Base-by-base conservation (phyloP, 108 stramenopile genomes). In the Nitzschia sp. region DNA sequence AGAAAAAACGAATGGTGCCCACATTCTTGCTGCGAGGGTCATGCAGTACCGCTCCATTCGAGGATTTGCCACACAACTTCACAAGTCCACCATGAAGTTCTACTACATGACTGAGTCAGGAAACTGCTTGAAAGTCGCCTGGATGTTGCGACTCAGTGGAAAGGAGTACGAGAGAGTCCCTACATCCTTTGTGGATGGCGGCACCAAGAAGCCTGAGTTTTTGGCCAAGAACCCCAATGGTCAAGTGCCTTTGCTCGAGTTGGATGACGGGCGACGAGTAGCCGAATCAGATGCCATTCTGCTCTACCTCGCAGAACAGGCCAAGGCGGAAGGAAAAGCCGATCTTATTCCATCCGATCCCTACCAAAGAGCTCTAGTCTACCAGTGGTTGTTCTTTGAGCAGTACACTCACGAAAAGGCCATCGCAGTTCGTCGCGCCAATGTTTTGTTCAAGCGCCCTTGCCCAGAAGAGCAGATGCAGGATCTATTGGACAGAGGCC, bases 381-480 rank as follows among this genome's bases (percentile, higher is more conserved):
- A 48, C 46, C 58, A 63, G 24, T 63, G 62, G 62, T 17, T 63
- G 46, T 63, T 63, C 62, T 63, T 63, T 50, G 62, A 63, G 22
- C 62, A 63, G 10, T 63, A 63, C 10, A 21, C 62, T 15, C 62
- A 63, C 46, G 62, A 63, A 26, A 42, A 42, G 15, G 22, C 62
- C 17, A 63, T 63, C 48, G 62, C 62, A 10, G 62, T 63, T 15
- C 62, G 62, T 24, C 62, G 62, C 3, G 62, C 62, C 46, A 63
- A 63, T 50, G 46, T 63, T 26, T 10, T 63, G n/a, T 63, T 63
- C 26, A 15, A 63, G 12, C 62, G 62, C 21, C 44, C 42, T 25
- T 63, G 62, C 46, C 10, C 42, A 9, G 46, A 63, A 3, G 43
- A 44, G 10, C n/a, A 26, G 24, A 63, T 63, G 62, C 21, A 63